Conservation (phyloP, 208 protist species). For the Wallacemonas sp. region DNA sequence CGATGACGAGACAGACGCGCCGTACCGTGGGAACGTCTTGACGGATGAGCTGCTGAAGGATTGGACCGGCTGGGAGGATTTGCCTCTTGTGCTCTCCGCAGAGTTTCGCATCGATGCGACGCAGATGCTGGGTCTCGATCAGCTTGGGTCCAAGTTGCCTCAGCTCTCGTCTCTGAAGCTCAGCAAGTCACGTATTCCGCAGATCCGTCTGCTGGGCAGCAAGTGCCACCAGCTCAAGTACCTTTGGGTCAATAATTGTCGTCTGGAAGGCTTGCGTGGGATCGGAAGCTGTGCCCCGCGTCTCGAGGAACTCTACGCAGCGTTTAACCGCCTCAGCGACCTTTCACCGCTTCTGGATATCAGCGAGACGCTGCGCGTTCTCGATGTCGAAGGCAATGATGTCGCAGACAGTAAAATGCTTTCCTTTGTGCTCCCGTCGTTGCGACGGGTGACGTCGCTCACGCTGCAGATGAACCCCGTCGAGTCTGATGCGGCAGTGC, state of each 20-base stretch:
- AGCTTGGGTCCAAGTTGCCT: constrained; percentile 51
- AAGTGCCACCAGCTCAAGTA: constrained; percentile 56
- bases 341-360: constrained; percentile 61
- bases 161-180: constrained; percentile 62
- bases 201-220: constrained; percentile 70
- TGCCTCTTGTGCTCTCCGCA: constrained; percentile 56
- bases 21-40: constrained; percentile 28
- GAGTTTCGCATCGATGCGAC: constrained; percentile 72
- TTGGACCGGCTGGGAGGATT: constrained; percentile 78
- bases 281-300: constrained; percentile 60
- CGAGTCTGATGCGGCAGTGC: constrained; percentile 4
- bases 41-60: constrained; percentile 65
- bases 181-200: constrained; percentile 61
- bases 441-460: constrained; percentile 54
- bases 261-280: constrained; percentile 58
- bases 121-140: constrained; percentile 56
- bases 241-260: constrained; percentile 81
- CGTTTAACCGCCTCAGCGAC: constrained; percentile 82
- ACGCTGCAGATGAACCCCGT: constrained; percentile 76
- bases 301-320: constrained; percentile 78
- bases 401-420: constrained; percentile 39
- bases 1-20: neutral
- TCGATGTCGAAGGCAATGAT: constrained; percentile 87
- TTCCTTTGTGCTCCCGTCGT: constrained; percentile 31
- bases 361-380: constrained; percentile 68